These are phyloP conservation scores for Microbotryum lychnidis-dioicae DNA, from an alignment of 1,284 basidiomycete species.

Conservation along the genomic window DNA sequence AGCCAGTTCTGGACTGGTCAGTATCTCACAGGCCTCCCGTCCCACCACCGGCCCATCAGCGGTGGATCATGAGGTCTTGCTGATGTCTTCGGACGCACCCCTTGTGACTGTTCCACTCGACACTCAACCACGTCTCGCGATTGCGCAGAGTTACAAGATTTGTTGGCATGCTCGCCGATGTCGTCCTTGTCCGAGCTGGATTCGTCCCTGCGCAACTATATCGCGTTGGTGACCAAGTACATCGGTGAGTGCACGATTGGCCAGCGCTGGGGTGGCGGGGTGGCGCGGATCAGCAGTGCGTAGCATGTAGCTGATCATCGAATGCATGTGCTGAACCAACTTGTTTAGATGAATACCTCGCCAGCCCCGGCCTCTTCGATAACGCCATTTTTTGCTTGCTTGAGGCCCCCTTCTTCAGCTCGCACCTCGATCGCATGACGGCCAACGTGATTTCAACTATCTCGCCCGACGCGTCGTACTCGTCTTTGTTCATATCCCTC, in stretches of 20 bases:
- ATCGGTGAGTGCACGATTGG: conserved; percentile 43
- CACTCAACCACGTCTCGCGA: too few species aligned
- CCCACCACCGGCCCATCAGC: too few species aligned
- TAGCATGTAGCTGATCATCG: background rate
- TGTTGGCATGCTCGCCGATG: conserved; percentile 58
- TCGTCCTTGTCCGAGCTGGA: conserved; percentile 67
- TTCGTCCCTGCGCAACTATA: conserved; percentile 62
- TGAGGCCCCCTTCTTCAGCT: conserved; percentile 72
- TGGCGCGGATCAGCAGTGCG: background rate
- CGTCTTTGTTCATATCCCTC: conserved; percentile 21
- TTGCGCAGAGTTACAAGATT: conserved; percentile 67
- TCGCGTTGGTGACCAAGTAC: conserved; percentile 69
- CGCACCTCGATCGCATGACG: conserved; percentile 81
- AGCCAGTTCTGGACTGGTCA: conserved; percentile 32
- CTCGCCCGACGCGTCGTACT: conserved; percentile 49
- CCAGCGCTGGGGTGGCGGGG: conserved; percentile 48
- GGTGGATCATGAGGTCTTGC: background rate
- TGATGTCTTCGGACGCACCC: too few species aligned
- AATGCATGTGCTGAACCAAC: background rate
- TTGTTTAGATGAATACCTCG: conserved; percentile 50
- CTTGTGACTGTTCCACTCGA: too few species aligned
- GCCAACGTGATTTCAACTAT: conserved; percentile 64
- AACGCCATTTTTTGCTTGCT: conserved; percentile 67
- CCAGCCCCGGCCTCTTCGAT: conserved; percentile 66
- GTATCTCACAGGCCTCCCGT: background rate